Conservation (phyloP, 2,329 filamentous ascomycete species). For the Colletotrichum sansevieriae region DNA sequence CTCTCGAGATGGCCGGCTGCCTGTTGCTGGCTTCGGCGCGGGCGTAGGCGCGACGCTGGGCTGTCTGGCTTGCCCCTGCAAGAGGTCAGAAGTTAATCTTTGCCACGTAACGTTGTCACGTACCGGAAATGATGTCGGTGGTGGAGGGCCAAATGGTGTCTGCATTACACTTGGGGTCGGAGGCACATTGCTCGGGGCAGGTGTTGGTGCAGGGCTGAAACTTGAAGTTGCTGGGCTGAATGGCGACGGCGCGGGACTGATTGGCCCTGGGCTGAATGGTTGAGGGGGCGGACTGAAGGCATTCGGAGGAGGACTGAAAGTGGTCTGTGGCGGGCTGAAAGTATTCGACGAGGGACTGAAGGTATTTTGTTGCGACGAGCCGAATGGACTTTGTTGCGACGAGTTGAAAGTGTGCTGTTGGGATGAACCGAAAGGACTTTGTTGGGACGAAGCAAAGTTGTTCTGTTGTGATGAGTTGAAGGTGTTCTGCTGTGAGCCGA, state of each 20-base stretch:
- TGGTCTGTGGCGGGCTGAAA: constrained; percentile 20
- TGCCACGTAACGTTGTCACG: neutral
- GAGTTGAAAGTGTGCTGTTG: constrained; percentile 14
- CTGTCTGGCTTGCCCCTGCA: constrained; percentile 34
- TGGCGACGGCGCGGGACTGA: constrained; percentile 34
- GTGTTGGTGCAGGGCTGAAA: constrained; percentile 39
- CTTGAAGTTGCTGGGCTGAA: constrained; percentile 34
- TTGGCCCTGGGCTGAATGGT: constrained; percentile 30
- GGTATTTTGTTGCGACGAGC: constrained; percentile 12
- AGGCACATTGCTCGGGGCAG: constrained; percentile 33
- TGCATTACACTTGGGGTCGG: constrained; percentile 30
- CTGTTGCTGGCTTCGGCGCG: constrained; percentile 48
- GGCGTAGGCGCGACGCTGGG: constrained; percentile 40
- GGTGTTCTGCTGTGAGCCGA: constrained; percentile 14
- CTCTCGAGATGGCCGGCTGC: constrained; percentile 55
- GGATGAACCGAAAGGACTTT: neutral
- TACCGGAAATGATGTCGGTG: constrained; percentile 40
- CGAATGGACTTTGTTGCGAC: constrained; percentile 2
- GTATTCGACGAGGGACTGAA: constrained; percentile 13
- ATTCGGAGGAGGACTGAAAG: constrained; percentile 34
- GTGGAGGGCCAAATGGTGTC: constrained; percentile 38
- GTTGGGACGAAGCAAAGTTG: neutral
- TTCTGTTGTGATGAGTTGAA: constrained; percentile 1
- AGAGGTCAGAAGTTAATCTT: constrained; percentile 22
- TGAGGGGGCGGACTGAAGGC: constrained; percentile 33